Percentiles rank a stretch among this genome's conserved stretches.
Conservation (phyloP, 352 stramenopile species). For the Globisporangium barbulae region DNA sequence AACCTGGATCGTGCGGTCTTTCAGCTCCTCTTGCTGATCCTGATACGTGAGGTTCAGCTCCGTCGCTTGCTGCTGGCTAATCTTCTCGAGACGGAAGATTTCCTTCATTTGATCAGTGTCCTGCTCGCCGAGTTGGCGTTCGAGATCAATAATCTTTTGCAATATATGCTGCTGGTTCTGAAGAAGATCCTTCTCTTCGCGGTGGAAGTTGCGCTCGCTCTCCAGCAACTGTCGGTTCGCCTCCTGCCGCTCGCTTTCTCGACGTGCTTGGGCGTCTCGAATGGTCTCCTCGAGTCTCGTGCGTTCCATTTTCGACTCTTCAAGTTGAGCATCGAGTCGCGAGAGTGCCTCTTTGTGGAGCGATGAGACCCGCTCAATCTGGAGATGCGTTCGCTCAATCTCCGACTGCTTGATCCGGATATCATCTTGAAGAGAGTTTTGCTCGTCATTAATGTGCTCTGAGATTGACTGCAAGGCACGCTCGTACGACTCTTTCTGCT, state of each 20-base stretch:
- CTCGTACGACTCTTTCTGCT: constrained; percentile 68
- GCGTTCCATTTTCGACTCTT: constrained; percentile 57
- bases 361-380: constrained; percentile 49
- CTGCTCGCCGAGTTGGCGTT: constrained; percentile 57
- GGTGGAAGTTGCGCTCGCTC: constrained; percentile 61
- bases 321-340: constrained; percentile 44
- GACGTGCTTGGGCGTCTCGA: constrained; percentile 35
- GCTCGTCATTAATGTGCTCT: constrained; percentile 52
- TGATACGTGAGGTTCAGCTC: constrained; percentile 40
- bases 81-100: constrained; percentile 57
- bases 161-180: constrained; percentile 57
- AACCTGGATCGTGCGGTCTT: constrained; percentile 55
- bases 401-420: constrained; percentile 58
- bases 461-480: constrained; percentile 48
- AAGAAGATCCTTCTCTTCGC: constrained; percentile 65
- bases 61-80: constrained; percentile 41
- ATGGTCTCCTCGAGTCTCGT: constrained; percentile 37
- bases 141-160: constrained; percentile 61
- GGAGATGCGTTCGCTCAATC: constrained; percentile 47
- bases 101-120: constrained; percentile 66
- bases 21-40: constrained; percentile 60
- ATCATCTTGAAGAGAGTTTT: constrained; percentile 37
- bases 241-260: constrained; percentile 45
- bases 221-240: constrained; percentile 55
- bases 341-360: constrained; percentile 64